Conservation (phyloP, 257 asterid genomes). For the Sherardia arvensis region DNA sequence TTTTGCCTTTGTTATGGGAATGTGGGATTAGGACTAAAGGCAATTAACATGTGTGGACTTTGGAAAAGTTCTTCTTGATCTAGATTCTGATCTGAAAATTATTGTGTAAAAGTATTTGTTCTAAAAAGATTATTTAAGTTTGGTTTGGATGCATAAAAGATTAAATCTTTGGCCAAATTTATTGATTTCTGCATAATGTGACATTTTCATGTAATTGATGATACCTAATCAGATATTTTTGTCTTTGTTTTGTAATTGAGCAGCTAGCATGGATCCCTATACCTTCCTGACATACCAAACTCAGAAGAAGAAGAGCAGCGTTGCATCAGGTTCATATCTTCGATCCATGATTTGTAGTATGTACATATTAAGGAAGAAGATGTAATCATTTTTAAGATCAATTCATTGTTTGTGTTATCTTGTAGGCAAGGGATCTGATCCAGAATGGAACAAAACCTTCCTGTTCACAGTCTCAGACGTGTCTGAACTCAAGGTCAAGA, state of each 20-base stretch:
- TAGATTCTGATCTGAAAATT: too few species aligned
- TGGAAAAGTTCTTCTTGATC: not conserved
- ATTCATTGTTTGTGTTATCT: not conserved
- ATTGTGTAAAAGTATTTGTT: too few species aligned
- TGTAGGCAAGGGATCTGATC: constrained; percentile 46
- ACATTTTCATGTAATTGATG: not conserved
- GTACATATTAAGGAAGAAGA: not conserved
- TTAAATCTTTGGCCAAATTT: too few species aligned
- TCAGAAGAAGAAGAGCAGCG: constrained; percentile 72
- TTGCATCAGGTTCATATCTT: constrained; percentile 44
- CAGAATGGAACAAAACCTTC: constrained; percentile 88
- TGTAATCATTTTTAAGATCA: not conserved
- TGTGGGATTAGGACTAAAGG: not conserved
- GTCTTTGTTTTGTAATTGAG: too few species aligned
- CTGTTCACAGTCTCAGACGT: constrained; percentile 40
- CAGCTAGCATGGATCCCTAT: constrained; percentile 67
- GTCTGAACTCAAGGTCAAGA: constrained; percentile 43
- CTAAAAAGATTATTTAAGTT: too few species aligned
- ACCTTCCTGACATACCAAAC: constrained; percentile 52
- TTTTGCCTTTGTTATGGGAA: not conserved
- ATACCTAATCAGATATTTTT: not conserved
- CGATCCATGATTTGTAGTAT: too few species aligned
- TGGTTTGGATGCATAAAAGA: not conserved
- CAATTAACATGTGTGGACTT: not conserved
- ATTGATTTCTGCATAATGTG: too few species aligned